Conservation (phyloP, 2,329 filamentous ascomycete genomes). For the Leptosphaerulina australis region DNA sequence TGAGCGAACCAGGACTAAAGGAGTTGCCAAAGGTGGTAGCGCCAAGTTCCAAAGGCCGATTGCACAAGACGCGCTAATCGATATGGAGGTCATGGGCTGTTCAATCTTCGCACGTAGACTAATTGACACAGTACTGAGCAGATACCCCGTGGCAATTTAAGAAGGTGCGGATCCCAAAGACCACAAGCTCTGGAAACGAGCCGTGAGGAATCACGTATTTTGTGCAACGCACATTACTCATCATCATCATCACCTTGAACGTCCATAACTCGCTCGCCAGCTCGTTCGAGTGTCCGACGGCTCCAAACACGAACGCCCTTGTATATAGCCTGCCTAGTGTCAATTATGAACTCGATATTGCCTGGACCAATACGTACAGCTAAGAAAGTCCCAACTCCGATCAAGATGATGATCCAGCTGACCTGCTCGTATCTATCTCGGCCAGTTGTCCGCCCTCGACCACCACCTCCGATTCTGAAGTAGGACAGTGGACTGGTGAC, state of each 20-base stretch:
- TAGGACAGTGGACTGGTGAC: slow-evolving; percentile 78
- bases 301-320: slow-evolving; percentile 78
- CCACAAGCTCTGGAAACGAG: background rate
- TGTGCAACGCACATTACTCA: slow-evolving; percentile 37
- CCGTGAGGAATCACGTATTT: slow-evolving; percentile 11
- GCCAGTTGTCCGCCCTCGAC: slow-evolving; percentile 67
- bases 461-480: slow-evolving; percentile 66
- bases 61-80: slow-evolving; percentile 45
- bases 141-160: slow-evolving; percentile 86
- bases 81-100: slow-evolving; percentile 37
- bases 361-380: slow-evolving; percentile 60
- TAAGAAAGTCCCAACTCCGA: slow-evolving; percentile 81
- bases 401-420: slow-evolving; percentile 76
- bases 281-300: slow-evolving; percentile 72
- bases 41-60: slow-evolving; percentile 36
- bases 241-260: slow-evolving; percentile 69
- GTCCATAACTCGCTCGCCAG: slow-evolving; percentile 81
- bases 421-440: slow-evolving; percentile 79
- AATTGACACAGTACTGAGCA: slow-evolving; percentile 83
- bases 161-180: slow-evolving; percentile 71
- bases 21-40: slow-evolving; percentile 36
- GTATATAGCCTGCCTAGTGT: slow-evolving; percentile 70
- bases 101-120: slow-evolving; percentile 92
- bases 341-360: slow-evolving; percentile 10
- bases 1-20: slow-evolving; percentile 31